Evolutionary conservation across 2,329 filamentous ascomycete genomes (phyloP).

Genomic region (Huntiella moniliformis): DNA sequence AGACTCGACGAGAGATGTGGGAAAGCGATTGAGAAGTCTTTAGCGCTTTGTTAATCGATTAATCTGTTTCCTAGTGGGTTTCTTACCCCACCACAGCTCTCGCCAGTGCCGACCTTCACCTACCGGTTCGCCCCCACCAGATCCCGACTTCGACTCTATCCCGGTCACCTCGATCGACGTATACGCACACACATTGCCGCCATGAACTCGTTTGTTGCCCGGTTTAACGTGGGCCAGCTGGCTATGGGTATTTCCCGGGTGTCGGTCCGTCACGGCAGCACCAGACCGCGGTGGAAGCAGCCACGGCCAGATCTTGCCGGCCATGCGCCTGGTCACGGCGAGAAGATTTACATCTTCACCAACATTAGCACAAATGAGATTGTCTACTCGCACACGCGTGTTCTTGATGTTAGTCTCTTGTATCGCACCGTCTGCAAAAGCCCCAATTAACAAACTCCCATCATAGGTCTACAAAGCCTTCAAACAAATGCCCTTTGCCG

Average conservation of each 20-base stretch:
- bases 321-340: slow-evolving; percentile 27
- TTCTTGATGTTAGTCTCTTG: slow-evolving; percentile 24
- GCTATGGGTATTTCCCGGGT: slow-evolving; percentile 23
- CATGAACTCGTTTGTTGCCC: slow-evolving; percentile 18
- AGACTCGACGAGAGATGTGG: not conserved
- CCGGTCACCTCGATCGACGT: slow-evolving; percentile 1
- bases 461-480: slow-evolving; percentile 25
- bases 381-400: slow-evolving; percentile 30
- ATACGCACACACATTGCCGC: slow-evolving; percentile 7
- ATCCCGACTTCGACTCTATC: not conserved
- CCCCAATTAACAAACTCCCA: not conserved
- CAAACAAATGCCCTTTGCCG: slow-evolving; percentile 43
- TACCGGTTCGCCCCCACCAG: not conserved
- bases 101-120: not conserved
- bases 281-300: slow-evolving; percentile 13
- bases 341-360: slow-evolving; percentile 37
- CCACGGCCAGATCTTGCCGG: slow-evolving; percentile 14
- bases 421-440: not conserved
- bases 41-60: too few relatives aligned
- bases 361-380: slow-evolving; percentile 32
- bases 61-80: too few relatives aligned
- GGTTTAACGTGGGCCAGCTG: slow-evolving; percentile 22
- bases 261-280: slow-evolving; percentile 23
- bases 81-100: not conserved
- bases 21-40: not conserved